Percentiles rank a stretch among this genome's conserved stretches.
These are phyloP conservation scores for Hirsutella thompsonii DNA, from an alignment of 2,329 filamentous ascomycete species.

Conservation along the genomic window DNA sequence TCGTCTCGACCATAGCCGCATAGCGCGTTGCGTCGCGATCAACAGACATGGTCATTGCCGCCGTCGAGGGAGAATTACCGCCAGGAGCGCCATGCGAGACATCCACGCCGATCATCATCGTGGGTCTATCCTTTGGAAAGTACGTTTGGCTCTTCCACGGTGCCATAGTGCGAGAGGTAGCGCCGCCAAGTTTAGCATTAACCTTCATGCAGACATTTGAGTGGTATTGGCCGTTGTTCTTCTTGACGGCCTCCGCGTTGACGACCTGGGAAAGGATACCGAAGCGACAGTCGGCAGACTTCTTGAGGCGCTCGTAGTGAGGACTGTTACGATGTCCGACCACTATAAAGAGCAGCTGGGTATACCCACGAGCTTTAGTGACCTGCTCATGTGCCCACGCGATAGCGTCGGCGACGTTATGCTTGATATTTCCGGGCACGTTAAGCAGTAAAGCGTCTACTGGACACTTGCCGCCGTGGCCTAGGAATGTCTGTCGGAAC, in stretches of 20 bases:
- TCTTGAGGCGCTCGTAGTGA: conserved; percentile 78
- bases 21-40: conserved; percentile 64
- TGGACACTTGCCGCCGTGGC: conserved; percentile 34
- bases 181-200: conserved; percentile 86
- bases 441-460: conserved; percentile 21
- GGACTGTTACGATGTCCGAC: conserved; percentile 57
- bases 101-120: conserved; percentile 82
- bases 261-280: conserved; percentile 77
- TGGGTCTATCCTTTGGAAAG: conserved; percentile 34
- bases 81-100: conserved; percentile 75
- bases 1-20: conserved; percentile 67
- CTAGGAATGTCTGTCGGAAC: conserved; percentile 32
- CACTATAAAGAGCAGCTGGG: conserved; percentile 72
- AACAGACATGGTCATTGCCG: conserved; percentile 73
- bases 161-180: conserved; percentile 40
- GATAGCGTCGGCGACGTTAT: conserved; percentile 39
- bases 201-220: conserved; percentile 96
- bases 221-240: conserved; percentile 68
- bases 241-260: conserved; percentile 55
- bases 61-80: conserved; percentile 57
- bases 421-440: conserved; percentile 15
- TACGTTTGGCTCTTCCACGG: conserved; percentile 21
- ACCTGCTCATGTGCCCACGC: conserved; percentile 28
- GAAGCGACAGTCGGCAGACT: conserved; percentile 72
- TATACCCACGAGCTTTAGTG: conserved; percentile 40